Evolutionary conservation across 768 basidiomycete species (phyloP).

Genomic region (Dentipellis fragilis): DNA sequence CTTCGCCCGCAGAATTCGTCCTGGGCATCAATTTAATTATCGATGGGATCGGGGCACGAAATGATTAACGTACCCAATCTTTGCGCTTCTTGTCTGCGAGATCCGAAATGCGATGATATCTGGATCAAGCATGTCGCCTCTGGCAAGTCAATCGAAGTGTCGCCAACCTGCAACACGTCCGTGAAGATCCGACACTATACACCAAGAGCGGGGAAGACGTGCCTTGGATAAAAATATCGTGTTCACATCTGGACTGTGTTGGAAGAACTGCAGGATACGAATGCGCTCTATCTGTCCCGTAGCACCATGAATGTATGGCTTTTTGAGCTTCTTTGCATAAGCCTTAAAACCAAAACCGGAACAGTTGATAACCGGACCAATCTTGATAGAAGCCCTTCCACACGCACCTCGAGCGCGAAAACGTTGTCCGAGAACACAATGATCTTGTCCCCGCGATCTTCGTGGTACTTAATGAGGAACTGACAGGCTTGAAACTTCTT

Average conservation of each 20-base stretch:
- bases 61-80: constrained; percentile 55
- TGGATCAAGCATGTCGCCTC: constrained; percentile 99
- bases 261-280: constrained; percentile 91
- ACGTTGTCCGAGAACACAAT: constrained; percentile 99
- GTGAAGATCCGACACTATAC: constrained; percentile 6
- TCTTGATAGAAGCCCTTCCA: background rate
- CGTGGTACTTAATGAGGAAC: constrained; percentile 96
- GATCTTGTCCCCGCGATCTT: constrained; percentile 95
- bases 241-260: constrained; percentile 90
- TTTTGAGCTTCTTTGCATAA: constrained; percentile 88
- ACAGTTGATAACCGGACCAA: background rate
- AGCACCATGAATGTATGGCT: constrained; percentile 93
- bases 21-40: constrained; percentile 28
- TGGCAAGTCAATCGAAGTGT: constrained; percentile 97
- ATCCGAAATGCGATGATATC: constrained; percentile 98
- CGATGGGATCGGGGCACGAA: background rate
- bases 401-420: constrained; percentile 80
- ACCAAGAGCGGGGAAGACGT: constrained; percentile 5
- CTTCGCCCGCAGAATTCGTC: constrained; percentile 94
- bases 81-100: constrained; percentile 95
- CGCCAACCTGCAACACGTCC: constrained; percentile 61
- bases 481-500: constrained; percentile 99
- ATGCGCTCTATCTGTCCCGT: constrained; percentile 94
- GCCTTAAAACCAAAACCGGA: constrained; percentile 33
- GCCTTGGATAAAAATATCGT: constrained; percentile 98